Evolutionary conservation across 2,329 filamentous ascomycete genomes (phyloP).

Genomic region (Coleophoma crateriformis): DNA sequence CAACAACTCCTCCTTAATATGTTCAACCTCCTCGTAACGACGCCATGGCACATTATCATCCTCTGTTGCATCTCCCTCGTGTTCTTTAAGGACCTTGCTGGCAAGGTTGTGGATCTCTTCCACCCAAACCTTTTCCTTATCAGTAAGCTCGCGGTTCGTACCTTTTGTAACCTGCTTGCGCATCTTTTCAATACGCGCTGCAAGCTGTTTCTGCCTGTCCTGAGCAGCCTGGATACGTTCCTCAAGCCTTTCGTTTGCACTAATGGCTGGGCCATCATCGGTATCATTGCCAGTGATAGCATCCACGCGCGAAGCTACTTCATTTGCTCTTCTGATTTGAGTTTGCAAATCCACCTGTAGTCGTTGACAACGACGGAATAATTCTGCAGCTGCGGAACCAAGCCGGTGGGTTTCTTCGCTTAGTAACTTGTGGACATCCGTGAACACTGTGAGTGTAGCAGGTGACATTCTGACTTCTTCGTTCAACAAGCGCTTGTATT

Average conservation of each 20-base stretch:
- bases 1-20: conserved; percentile 46
- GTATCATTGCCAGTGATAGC: conserved; percentile 56
- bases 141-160: conserved; percentile 48
- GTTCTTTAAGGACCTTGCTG: conserved; percentile 24
- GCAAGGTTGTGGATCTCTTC: conserved; percentile 45
- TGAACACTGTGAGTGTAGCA: conserved; percentile 65
- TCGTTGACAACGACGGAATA: conserved; percentile 66
- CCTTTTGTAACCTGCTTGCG: conserved; percentile 43
- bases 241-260: conserved; percentile 52
- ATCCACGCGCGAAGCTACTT: conserved; percentile 62
- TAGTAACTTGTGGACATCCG: conserved; percentile 66
- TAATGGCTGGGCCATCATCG: conserved; percentile 39
- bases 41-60: conserved; percentile 42
- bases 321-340: conserved; percentile 61
- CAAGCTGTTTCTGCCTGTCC: conserved; percentile 50
- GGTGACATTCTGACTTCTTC: conserved; percentile 67
- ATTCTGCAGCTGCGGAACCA: conserved; percentile 63
- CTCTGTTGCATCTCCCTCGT: conserved; percentile 2
- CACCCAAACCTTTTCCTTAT: conserved; percentile 55
- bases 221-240: conserved; percentile 49
- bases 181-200: conserved; percentile 54
- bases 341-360: conserved; percentile 62
- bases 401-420: conserved; percentile 64
- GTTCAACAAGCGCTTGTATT: conserved; percentile 54
- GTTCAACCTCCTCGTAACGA: conserved; percentile 51